These are phyloP conservation scores for Megacollybia marginata DNA, from an alignment of 768 basidiomycete genomes.

Conservation along the genomic window DNA sequence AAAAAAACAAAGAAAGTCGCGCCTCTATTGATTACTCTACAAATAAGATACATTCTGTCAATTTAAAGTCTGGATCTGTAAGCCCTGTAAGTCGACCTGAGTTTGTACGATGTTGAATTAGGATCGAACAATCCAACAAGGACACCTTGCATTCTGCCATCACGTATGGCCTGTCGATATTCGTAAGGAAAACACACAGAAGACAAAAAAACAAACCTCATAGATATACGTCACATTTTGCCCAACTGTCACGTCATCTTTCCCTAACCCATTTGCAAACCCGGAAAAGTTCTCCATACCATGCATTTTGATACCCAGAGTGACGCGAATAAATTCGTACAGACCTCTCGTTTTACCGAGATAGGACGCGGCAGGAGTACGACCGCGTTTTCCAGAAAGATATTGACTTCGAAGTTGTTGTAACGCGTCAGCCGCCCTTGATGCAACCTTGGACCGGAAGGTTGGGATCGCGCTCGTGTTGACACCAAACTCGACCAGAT, in stretches of 20 bases:
- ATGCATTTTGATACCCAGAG: slow-evolving; percentile 66
- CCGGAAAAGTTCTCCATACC: slow-evolving; percentile 57
- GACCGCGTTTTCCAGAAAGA: slow-evolving; percentile 28
- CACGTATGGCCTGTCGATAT: slow-evolving; percentile 45
- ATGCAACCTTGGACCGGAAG: slow-evolving; percentile 4
- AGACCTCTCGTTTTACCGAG: slow-evolving; percentile 47
- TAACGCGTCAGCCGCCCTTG: slow-evolving; percentile 12
- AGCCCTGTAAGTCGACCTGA: no score
- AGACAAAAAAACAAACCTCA: slow-evolving; percentile 33
- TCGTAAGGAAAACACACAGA: neutral
- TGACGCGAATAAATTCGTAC: slow-evolving; percentile 65
- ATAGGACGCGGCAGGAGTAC: slow-evolving; percentile 39
- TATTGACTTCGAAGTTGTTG: slow-evolving; percentile 23
- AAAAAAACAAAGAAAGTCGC: no score
- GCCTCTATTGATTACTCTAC: no score
- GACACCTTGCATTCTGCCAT: slow-evolving; percentile 58
- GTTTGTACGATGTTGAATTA: no score
- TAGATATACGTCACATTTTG: slow-evolving; percentile 69
- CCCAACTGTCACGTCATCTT: slow-evolving; percentile 55
- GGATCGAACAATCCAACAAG: slow-evolving; percentile 32
- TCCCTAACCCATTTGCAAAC: slow-evolving; percentile 36
- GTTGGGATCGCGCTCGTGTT: slow-evolving; percentile 1
- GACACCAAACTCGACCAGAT: slow-evolving; percentile 38
- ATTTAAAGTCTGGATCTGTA: no score
- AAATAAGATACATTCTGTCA: no score